Percentiles rank a stretch among this genome's conserved stretches.
Evolutionary conservation across 371 early-diverging fungal species (phyloP).

Genomic region (Funneliformis caledonium): DNA sequence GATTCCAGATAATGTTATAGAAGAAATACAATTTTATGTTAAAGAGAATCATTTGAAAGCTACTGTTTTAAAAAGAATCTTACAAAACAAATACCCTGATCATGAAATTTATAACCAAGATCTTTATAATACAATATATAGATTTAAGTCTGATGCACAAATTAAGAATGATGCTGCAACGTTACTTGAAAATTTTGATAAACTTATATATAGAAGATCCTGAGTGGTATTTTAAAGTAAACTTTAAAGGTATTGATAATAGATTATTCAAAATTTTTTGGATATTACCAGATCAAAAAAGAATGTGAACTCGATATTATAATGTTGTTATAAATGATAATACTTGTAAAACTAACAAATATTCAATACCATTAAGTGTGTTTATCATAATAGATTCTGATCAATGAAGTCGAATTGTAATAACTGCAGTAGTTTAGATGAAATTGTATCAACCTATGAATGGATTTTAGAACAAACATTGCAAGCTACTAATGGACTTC

Average conservation of each 20-base stretch:
- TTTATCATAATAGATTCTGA: constrained; percentile 40
- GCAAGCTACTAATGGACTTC: neutral
- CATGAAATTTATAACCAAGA: neutral
- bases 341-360: constrained; percentile 38
- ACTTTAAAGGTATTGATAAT: neutral
- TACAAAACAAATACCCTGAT: neutral
- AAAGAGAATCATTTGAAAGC: neutral
- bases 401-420: constrained; percentile 20
- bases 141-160: neutral
- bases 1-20: neutral
- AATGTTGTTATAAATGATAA: constrained; percentile 42
- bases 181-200: neutral
- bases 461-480: constrained; percentile 23
- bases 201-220: neutral
- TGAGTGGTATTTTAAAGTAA: constrained; percentile 6
- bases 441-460: constrained; percentile 39
- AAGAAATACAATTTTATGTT: neutral
- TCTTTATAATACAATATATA: neutral
- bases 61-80: neutral
- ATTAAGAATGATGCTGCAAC: neutral
- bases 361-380: constrained; percentile 32
- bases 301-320: constrained; percentile 32
- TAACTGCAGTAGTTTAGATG: neutral
- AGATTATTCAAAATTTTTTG: constrained; percentile 41
- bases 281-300: constrained; percentile 37